phyloP scores from a whole-genome alignment of 257 asterid genomes.

The Capsicum baccatum region DNA sequence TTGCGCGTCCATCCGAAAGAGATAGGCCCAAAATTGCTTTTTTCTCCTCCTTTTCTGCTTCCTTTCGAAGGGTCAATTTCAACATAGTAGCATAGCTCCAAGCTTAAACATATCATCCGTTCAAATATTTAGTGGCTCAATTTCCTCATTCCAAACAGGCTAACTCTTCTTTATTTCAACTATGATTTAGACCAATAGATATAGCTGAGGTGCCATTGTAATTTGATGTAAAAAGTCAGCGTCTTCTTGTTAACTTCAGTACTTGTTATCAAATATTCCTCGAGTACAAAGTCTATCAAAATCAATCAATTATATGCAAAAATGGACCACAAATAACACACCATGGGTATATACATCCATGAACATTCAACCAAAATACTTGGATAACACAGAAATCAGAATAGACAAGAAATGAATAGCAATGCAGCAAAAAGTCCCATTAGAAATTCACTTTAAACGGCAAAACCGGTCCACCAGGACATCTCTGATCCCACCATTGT shows the following conservation, averaged over 20 bases:
- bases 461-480: too few species aligned
- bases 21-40: not conserved
- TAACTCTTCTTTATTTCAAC: slow-evolving; percentile 1
- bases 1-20: not conserved
- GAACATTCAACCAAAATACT: not conserved
- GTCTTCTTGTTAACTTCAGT: not conserved
- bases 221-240: not conserved
- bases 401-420: too few species aligned
- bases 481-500: too few species aligned
- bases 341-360: not conserved
- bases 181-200: not conserved
- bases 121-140: not conserved
- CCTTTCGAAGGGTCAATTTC: not conserved
- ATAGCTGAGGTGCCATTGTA: not conserved
- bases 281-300: not conserved
- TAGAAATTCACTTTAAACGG: too few species aligned
- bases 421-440: too few species aligned
- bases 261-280: not conserved
- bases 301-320: not conserved
- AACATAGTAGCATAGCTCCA: not conserved
- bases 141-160: not conserved
- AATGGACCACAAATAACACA: not conserved
- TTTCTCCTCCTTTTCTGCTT: not conserved
- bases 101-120: not conserved
- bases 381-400: too few species aligned